These are phyloP conservation scores for Yarrowia porcina DNA, from an alignment of 805 yeast genomes.

Conservation along the genomic window DNA sequence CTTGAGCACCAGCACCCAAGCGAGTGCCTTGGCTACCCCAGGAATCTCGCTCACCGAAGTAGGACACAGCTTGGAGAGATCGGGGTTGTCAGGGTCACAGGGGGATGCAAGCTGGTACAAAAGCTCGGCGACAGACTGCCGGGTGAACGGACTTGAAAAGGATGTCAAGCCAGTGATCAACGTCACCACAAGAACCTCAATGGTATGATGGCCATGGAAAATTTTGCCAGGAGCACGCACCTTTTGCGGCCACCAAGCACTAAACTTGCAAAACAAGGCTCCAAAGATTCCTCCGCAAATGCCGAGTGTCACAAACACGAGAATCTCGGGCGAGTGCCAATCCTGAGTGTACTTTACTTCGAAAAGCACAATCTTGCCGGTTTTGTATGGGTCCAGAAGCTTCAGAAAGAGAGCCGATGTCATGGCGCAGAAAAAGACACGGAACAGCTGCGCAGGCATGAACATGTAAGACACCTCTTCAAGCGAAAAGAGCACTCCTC, in stretches of 20 bases:
- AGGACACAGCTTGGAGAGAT: conserved; percentile 34
- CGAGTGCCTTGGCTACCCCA: conserved; percentile 39
- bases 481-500: conserved; percentile 54
- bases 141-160: conserved; percentile 50
- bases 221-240: conserved; percentile 32
- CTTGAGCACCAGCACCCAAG: conserved; percentile 47
- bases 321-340: conserved; percentile 51
- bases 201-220: conserved; percentile 43
- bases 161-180: conserved; percentile 47
- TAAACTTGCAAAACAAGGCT: conserved; percentile 48
- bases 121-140: conserved; percentile 49
- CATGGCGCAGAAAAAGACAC: conserved; percentile 55
- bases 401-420: conserved; percentile 51
- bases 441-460: conserved; percentile 53
- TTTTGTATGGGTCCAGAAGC: conserved; percentile 56
- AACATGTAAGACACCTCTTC: conserved; percentile 57
- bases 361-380: conserved; percentile 56
- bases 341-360: conserved; percentile 50
- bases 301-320: conserved; percentile 48
- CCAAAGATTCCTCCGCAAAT: conserved; percentile 55
- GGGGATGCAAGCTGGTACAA: conserved; percentile 51
- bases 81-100: conserved; percentile 36
- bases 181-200: conserved; percentile 48
- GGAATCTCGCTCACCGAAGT: conserved; percentile 35
- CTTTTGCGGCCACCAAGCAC: conserved; percentile 41